Percentiles rank a stretch among this genome's conserved stretches.
These are phyloP conservation scores for Blastocystis sp. DNA, from an alignment of 352 stramenopile genomes.

Conservation along the genomic window DNA sequence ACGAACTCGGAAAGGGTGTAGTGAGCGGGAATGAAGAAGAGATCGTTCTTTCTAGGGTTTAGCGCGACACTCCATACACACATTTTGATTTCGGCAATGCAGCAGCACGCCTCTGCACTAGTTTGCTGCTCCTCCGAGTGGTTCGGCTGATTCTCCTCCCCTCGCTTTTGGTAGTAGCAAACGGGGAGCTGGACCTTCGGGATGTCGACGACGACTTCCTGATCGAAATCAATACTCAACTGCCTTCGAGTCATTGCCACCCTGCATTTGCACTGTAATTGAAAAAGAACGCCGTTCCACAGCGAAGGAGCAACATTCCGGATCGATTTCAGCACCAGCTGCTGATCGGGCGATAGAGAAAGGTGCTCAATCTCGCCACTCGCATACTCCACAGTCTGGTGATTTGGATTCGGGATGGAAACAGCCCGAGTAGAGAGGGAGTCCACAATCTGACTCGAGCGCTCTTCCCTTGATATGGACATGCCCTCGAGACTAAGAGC, in stretches of 20 bases:
- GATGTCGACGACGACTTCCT: not conserved
- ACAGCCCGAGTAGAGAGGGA: not conserved
- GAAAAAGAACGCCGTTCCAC: not conserved
- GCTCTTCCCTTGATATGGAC: not conserved
- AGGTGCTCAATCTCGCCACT: not conserved
- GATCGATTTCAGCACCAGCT: not conserved
- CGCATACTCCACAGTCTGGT: not conserved
- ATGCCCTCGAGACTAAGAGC: not conserved
- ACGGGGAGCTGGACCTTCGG: conserved; percentile 32
- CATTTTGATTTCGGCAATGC: not conserved
- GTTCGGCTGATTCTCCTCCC: not conserved
- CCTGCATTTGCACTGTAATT: not conserved
- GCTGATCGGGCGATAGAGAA: not conserved
- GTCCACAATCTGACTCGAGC: not conserved
- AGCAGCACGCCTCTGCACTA: not conserved
- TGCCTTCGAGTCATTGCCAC: not conserved
- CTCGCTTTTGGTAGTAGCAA: conserved; percentile 15
- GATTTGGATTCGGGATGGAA: not conserved
- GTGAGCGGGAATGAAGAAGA: not conserved
- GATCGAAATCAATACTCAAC: not conserved
- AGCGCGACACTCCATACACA: not conserved
- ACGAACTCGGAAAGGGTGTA: not conserved
- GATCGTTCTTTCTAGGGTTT: conserved; percentile 7
- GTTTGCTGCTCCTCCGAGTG: too few relatives aligned
- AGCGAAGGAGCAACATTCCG: not conserved